Percentiles rank a stretch among this genome's conserved stretches.
phyloP scores from a whole-genome alignment of 306 rosid species.

The Vigna nakashimae region DNA sequence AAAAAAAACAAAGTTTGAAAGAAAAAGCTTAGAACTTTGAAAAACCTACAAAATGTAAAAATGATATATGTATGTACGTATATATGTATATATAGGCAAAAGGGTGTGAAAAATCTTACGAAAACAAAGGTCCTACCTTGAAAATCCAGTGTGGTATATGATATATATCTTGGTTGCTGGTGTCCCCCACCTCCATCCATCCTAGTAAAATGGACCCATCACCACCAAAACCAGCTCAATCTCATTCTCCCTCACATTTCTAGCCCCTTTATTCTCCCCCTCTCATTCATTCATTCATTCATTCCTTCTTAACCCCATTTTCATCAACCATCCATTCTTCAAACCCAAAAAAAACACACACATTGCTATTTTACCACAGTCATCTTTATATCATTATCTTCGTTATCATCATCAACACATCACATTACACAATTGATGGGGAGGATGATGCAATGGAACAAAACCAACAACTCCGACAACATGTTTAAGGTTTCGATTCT shows the following conservation, averaged over 20 bases:
- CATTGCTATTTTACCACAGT: neutral
- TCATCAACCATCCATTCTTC: neutral
- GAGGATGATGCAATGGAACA: slow-evolving; percentile 40
- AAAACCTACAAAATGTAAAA: too few species aligned
- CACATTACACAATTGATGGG: slow-evolving; percentile 2
- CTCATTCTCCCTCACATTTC: slow-evolving; percentile 38
- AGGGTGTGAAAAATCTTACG: neutral
- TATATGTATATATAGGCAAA: neutral
- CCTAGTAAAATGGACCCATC: slow-evolving; percentile 39
- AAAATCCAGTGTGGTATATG: neutral
- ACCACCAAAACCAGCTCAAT: slow-evolving; percentile 34
- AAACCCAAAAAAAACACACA: neutral
- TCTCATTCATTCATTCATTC: slow-evolving; percentile 6
- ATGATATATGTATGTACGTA: too few species aligned
- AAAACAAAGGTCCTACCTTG: slow-evolving; percentile 45
- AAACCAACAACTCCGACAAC: neutral
- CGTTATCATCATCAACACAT: neutral
- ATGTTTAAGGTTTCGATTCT: neutral
- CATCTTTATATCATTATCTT: too few species aligned
- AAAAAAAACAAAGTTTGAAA: too few species aligned
- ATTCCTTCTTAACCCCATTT: neutral
- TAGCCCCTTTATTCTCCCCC: slow-evolving; percentile 31
- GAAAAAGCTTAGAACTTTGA: too few species aligned
- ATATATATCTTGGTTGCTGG: slow-evolving; percentile 7
- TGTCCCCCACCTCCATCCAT: neutral